Percentiles rank a stretch among this genome's conserved stretches.
phyloP scores from a whole-genome alignment of 2,329 filamentous ascomycete species.

The Alternaria consortialis region DNA sequence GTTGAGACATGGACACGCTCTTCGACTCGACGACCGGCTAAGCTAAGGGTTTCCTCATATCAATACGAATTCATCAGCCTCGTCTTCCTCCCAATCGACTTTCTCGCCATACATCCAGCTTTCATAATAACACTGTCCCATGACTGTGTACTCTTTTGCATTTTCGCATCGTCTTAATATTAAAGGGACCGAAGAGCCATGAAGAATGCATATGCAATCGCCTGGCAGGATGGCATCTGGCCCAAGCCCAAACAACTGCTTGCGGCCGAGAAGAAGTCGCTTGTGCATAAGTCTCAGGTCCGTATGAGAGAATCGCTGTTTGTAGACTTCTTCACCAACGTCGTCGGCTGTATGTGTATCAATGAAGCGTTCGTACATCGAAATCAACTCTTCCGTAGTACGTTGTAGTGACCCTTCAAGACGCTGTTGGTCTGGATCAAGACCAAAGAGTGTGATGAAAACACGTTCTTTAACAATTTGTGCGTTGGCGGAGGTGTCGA shows the following conservation, averaged over 20 bases:
- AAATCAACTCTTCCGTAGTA: background rate
- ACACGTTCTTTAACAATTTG: background rate
- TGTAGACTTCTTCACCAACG: background rate
- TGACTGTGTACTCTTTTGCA: background rate
- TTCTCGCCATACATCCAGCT: slow-evolving; percentile 12
- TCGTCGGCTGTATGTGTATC: background rate
- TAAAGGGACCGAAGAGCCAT: slow-evolving; percentile 4
- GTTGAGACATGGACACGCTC: background rate
- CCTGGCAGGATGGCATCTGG: background rate
- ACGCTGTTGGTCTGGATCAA: background rate
- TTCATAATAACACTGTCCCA: slow-evolving; percentile 8
- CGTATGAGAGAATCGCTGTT: background rate
- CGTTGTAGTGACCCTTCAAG: background rate
- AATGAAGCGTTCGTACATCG: slow-evolving; percentile 4
- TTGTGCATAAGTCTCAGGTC: background rate
- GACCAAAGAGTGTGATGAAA: background rate
- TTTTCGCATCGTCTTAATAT: slow-evolving; percentile 3
- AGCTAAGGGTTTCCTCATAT: background rate
- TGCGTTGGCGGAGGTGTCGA: background rate
- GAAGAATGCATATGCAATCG: slow-evolving; percentile 10
- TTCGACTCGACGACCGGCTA: background rate
- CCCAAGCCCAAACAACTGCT: background rate
- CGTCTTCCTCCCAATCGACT: slow-evolving; percentile 13
- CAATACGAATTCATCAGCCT: slow-evolving; percentile 12
- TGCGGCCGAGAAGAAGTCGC: background rate